Base-by-base conservation (phyloP, 257 asterid genomes). In the Anisodus acutangulus region DNA sequence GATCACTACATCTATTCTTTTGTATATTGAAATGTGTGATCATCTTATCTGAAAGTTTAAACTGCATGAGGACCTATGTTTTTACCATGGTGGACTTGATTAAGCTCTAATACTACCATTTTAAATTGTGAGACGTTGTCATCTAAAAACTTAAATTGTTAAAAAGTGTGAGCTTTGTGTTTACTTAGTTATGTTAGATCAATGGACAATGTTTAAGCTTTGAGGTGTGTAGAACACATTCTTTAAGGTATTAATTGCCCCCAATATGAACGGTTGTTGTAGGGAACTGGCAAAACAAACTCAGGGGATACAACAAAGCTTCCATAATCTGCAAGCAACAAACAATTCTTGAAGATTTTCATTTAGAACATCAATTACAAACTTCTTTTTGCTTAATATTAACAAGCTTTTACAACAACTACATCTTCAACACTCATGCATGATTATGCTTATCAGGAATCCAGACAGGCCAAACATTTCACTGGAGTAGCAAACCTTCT, bases 401-500 rank as follows among this genome's bases (percentile, higher is more conserved):
- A 49, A 49, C 11, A 49, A 49, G 54, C 54, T 8, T 1, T 49
- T 49, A 49, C 54, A 53, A 10, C 13, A 53, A 54, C 11, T 54
- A 49, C 35, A 70, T 60, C 55, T 69, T 85, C 79, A 41, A 70
- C 54, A 41, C 35, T 43, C 0, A n/a, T 69, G 58, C 0, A 31
- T 31, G 1, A 51, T 51, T 76, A 0, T 51, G 47, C 22, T 51
- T 26, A 13, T 41, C 88, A 93, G 97, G 93, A 17, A 81, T 83
- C 47, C 80, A 81, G 16, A 76, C 11, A 3, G 87, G 86, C 60
- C 91, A 86, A 51, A 84, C 85, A 2, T 82, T 92, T 1, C 92
- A 93, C 19, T 95, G 95, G 97, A 88, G 88, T 78, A 88, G 83
- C 58, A 87, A 97, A 58, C 90, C 93, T 4, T 78, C 89, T 0